These are phyloP conservation scores for Cucurbita moschata DNA, from an alignment of 306 rosid genomes.

Conservation along the genomic window DNA sequence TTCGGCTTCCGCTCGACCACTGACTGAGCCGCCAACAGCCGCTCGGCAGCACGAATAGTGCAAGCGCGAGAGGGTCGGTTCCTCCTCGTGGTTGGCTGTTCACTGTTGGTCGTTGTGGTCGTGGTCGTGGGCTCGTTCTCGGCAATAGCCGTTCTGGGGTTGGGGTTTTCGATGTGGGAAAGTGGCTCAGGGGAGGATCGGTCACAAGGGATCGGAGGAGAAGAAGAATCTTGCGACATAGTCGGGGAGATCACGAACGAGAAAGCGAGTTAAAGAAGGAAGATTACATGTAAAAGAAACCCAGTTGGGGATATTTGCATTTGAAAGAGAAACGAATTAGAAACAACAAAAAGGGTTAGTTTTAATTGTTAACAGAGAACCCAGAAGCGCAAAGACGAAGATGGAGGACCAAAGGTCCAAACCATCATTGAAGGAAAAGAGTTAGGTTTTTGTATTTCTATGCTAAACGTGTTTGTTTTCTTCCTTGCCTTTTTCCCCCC, in stretches of 20 bases:
- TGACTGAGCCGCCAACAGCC: slow-evolving; percentile 35
- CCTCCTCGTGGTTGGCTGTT: slow-evolving; percentile 34
- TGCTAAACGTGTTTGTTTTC: slow-evolving; percentile 1
- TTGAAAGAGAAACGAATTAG: slow-evolving; percentile 16
- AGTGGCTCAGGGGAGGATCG: slow-evolving; percentile 44
- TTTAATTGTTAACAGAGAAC: slow-evolving; percentile 18
- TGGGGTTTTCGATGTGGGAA: slow-evolving; percentile 12
- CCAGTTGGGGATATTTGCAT: slow-evolving; percentile 30
- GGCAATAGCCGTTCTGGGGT: slow-evolving; percentile 14
- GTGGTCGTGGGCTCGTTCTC: slow-evolving; percentile 27
- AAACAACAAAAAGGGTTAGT: slow-evolving; percentile 2
- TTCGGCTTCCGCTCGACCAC: slow-evolving; percentile 15
- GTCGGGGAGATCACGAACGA: slow-evolving; percentile 32
- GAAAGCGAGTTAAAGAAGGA: slow-evolving; percentile 34
- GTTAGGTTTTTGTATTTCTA: slow-evolving; percentile 8
- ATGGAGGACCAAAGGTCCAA: slow-evolving; percentile 51
- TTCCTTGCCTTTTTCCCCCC: not conserved
- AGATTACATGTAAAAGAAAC: slow-evolving; percentile 45
- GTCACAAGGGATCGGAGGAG: slow-evolving; percentile 39
- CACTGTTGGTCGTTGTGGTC: slow-evolving; percentile 5
- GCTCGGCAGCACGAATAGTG: slow-evolving; percentile 70
- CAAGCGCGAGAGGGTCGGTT: slow-evolving; percentile 94
- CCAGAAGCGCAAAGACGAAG: not conserved
- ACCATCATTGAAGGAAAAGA: slow-evolving; percentile 19
- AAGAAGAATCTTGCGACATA: slow-evolving; percentile 58